Evolutionary conservation across 2,329 filamentous ascomycete genomes (phyloP).

Genomic region (Colletotrichum endophyticum): DNA sequence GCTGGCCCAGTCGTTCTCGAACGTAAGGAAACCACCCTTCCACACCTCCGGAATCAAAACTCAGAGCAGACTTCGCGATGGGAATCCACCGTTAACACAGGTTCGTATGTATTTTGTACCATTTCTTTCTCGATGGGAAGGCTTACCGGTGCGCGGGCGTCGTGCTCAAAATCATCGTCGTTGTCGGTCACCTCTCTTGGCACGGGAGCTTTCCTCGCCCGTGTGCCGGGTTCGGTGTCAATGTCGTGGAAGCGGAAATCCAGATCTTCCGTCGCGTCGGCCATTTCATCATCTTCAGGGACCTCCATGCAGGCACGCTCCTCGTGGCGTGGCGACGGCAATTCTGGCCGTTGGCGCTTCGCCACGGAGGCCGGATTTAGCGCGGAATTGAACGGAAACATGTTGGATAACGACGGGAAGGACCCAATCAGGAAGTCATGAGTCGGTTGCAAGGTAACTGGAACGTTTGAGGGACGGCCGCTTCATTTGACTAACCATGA

Average conservation of each 20-base stretch:
- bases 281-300: neutral
- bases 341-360: neutral
- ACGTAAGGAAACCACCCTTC: neutral
- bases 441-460: neutral
- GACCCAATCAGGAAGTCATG: neutral
- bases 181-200: neutral
- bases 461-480: neutral
- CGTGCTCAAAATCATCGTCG: neutral
- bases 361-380: neutral
- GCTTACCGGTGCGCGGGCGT: neutral
- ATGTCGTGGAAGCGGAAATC: neutral
- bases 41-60: neutral
- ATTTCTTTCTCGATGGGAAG: neutral
- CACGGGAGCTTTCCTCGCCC: neutral
- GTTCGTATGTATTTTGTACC: neutral
- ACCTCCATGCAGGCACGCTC: neutral
- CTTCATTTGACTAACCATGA: neutral
- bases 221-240: neutral
- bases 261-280: neutral
- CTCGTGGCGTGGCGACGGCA: neutral
- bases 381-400: neutral
- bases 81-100: neutral
- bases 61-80: neutral
- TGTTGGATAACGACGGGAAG: neutral
- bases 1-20: neutral